These are phyloP conservation scores for Lodderomyces theae DNA, from an alignment of 1,139 yeast genomes.

Conservation along the genomic window DNA sequence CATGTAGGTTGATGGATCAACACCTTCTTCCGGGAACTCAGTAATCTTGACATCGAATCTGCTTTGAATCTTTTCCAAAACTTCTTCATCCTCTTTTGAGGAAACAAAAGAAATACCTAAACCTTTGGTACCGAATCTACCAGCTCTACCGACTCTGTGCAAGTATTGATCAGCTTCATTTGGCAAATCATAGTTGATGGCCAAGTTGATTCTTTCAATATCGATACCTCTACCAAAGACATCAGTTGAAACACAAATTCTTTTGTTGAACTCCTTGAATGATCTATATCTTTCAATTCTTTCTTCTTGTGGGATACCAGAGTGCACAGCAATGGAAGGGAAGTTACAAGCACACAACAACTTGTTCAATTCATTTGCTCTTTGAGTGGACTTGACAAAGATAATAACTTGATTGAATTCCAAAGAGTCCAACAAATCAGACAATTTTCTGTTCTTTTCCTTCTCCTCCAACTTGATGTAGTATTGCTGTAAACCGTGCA, in stretches of 20 bases:
- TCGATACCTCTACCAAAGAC: conserved; percentile 99
- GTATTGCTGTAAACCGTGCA: conserved; percentile 98
- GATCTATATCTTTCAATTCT: conserved; percentile 96
- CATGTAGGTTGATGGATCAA: conserved; percentile 97
- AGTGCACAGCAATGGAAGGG: conserved; percentile 97
- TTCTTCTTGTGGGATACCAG: conserved; percentile 95
- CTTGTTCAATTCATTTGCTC: conserved; percentile 91
- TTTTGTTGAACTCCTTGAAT: conserved; percentile 96
- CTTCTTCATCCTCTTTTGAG: conserved; percentile 82
- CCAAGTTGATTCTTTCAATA: conserved; percentile 96
- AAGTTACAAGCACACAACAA: conserved; percentile 89
- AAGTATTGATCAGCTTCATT: conserved; percentile 95
- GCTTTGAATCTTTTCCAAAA: conserved; percentile 89
- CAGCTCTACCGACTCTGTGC: conserved; percentile 99
- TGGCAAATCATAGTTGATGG: conserved; percentile 92
- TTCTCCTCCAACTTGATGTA: conserved; percentile 84
- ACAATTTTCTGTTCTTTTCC: conserved; percentile 91
- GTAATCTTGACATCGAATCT: conserved; percentile 95
- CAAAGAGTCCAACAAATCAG: conserved; percentile 87
- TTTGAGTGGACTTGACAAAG: conserved; percentile 86
- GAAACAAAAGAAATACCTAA: conserved; percentile 90
- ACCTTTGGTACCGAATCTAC: conserved; percentile 99
- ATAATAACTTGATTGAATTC: conserved; percentile 98
- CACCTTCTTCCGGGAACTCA: conserved; percentile 97
- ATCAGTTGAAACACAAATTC: conserved; percentile 97